Evolutionary conservation across 2,329 filamentous ascomycete genomes (phyloP).

Genomic region (Ophiostoma novo-ulmi): DNA sequence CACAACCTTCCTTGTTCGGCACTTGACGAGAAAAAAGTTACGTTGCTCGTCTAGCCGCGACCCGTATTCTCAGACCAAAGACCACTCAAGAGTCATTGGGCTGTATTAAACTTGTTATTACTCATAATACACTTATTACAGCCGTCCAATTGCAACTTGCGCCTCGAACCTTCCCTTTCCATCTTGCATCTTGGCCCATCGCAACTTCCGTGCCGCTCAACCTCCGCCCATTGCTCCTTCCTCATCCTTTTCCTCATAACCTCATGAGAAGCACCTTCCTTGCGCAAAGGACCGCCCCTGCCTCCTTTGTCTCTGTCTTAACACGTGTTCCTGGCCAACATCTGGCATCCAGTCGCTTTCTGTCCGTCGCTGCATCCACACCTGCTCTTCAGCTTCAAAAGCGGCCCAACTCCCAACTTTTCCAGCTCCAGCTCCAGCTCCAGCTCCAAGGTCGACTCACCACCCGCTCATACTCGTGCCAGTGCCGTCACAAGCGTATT

Average conservation of each 20-base stretch:
- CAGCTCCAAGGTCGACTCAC: background rate
- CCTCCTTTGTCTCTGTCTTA: conserved; percentile 19
- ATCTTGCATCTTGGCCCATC: conserved; percentile 15
- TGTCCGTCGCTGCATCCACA: conserved; percentile 2
- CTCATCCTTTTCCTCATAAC: background rate
- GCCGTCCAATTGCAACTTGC: conserved; percentile 7
- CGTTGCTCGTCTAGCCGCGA: conserved; percentile 7
- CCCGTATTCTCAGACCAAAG: background rate
- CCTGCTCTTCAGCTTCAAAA: conserved; percentile 2
- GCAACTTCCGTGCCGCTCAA: conserved; percentile 13
- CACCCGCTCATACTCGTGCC: conserved; percentile 11
- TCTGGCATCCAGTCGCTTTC: conserved; percentile 15
- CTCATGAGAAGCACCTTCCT: conserved; percentile 21
- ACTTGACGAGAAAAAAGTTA: conserved; percentile 15
- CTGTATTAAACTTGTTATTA: background rate
- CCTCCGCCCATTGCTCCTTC: background rate
- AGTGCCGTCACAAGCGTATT: conserved; percentile 1
- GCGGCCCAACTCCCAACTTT: background rate
- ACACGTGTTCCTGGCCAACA: background rate
- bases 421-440: background rate
- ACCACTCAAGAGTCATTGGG: background rate
- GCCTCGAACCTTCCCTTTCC: conserved; percentile 17
- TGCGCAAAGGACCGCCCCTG: conserved; percentile 22
- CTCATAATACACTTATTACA: background rate
- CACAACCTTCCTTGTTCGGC: conserved; percentile 25